Evolutionary conservation across 176 grass and related monocot genomes (phyloP).

Genomic region (Rhynchospora tenuis): DNA sequence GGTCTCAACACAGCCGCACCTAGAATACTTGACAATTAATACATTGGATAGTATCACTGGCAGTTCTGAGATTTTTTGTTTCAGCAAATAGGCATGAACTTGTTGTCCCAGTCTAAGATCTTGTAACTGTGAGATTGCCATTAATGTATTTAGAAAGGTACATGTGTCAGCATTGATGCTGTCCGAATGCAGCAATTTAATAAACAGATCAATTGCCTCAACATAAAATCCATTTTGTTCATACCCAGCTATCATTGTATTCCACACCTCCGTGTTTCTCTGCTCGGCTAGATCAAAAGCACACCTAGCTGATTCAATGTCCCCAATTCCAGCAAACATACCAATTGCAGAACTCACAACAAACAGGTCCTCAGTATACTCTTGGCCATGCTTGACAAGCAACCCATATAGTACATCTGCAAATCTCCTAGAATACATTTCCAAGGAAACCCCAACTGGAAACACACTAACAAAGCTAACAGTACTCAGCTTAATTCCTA

Average conservation of each 20-base stretch:
- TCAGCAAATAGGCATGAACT: slow-evolving; percentile 68
- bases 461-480: slow-evolving; percentile 71
- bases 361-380: slow-evolving; percentile 60
- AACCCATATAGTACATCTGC: slow-evolving; percentile 51
- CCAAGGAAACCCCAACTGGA: slow-evolving; percentile 23
- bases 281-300: slow-evolving; percentile 43
- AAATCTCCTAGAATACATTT: not conserved
- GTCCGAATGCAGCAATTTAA: slow-evolving; percentile 42
- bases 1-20: slow-evolving; percentile 46
- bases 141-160: slow-evolving; percentile 69
- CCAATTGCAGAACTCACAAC: slow-evolving; percentile 55
- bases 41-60: slow-evolving; percentile 81
- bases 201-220: slow-evolving; percentile 61
- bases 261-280: slow-evolving; percentile 90
- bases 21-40: slow-evolving; percentile 76
- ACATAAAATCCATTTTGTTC: slow-evolving; percentile 52
- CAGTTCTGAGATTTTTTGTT: slow-evolving; percentile 21
- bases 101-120: slow-evolving; percentile 65
- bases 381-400: slow-evolving; percentile 57
- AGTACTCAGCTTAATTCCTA: slow-evolving; percentile 45
- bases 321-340: slow-evolving; percentile 48
- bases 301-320: slow-evolving; percentile 41
- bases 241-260: slow-evolving; percentile 84
- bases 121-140: slow-evolving; percentile 65
- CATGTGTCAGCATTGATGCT: slow-evolving; percentile 43